Base-by-base conservation (phyloP, 257 asterid genomes). In the Gynochthodes officinalis region DNA sequence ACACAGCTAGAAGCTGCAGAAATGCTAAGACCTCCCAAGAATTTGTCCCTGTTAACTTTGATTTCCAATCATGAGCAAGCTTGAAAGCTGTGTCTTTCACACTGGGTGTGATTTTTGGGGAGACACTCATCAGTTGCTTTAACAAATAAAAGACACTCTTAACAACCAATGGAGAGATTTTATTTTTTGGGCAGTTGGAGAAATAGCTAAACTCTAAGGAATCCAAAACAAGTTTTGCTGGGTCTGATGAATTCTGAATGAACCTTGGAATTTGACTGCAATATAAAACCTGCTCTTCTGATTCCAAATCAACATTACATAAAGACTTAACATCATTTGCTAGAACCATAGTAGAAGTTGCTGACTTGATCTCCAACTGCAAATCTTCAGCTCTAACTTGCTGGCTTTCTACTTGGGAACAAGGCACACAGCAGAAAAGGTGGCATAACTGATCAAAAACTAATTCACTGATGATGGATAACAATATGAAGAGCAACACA, bases 21-120 rank as follows among this genome's bases (percentile, higher is more conserved):
- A 64, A 64, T n/a, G 69, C 35, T n/a, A 64, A 64, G 12, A 64
- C 52, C 52, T 64, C 69, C 50, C 69, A 64, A 39, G 25, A 39
- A 64, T 40, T 64, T n/a, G 69, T 39, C n/a, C 53, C 33, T 13
- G 69, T 11, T 35, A 64, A 44, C 21, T 39, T 39, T 40, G 50
- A 40, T 37, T 40, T 39, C 69, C 69, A 40, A n/a, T 10, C 33
- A 42, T 0, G 0, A 11, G 52, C 69, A 64, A 64, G 52, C 18
- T 64, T 40, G 1, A 15, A 21, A 40, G 69, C 52, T 64, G 16
- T n/a, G 39, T 13, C 25, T 39, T 39, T 64, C 69, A 64, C 50
- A 44, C 32, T n/a, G n/a, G 35, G 32, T 39, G 13, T 64, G 53
- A 64, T 64, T 10, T n/a, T 5, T 10, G 69, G 69, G 32, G 69